Percentiles rank a stretch among this genome's conserved stretches.
These are phyloP conservation scores for Prunus persica DNA, from an alignment of 306 rosid species.

Conservation along the genomic window DNA sequence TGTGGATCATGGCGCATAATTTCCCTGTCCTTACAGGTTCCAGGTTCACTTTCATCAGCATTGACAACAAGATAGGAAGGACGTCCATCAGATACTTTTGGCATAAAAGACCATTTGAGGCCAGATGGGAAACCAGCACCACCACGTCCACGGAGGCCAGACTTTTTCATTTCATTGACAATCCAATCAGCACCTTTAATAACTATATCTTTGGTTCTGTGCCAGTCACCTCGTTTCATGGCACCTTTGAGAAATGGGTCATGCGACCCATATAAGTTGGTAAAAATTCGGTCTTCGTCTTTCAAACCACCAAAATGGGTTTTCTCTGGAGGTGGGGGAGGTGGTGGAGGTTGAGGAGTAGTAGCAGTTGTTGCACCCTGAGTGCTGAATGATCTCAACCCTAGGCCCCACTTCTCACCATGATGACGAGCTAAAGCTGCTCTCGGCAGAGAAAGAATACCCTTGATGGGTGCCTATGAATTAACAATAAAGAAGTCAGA, in stretches of 20 bases:
- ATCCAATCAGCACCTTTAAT: conserved; percentile 96
- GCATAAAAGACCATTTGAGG: conserved; percentile 99
- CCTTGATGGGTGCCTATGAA: conserved; percentile 67
- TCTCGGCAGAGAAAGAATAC: conserved; percentile 57
- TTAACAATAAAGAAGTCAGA: conserved; percentile 11
- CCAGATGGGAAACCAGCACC: conserved; percentile 99
- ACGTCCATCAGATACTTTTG: conserved; percentile 97
- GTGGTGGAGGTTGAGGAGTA: conserved; percentile 80
- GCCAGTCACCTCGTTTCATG: conserved; percentile 96
- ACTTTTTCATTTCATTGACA: conserved; percentile 94
- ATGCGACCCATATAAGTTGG: conserved; percentile 88
- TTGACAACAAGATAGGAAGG: conserved; percentile 97
- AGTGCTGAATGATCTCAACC: conserved; percentile 70
- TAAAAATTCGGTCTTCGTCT: conserved; percentile 96
- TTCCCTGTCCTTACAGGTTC: conserved; percentile 97
- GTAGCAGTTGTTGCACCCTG: conserved; percentile 54
- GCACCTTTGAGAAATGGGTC: conserved; percentile 98
- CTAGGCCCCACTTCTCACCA: conserved; percentile 44
- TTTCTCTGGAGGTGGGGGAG: conserved; percentile 86
- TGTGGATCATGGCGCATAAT: conserved; percentile 98
- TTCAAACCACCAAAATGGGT: conserved; percentile 96
- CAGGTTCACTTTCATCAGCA: conserved; percentile 99
- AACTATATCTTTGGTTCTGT: conserved; percentile 87
- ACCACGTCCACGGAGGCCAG: conserved; percentile 98
- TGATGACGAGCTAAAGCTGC: conserved; percentile 44